Conservation (phyloP, 805 yeast genomes). For the Candida hispaniensis region DNA sequence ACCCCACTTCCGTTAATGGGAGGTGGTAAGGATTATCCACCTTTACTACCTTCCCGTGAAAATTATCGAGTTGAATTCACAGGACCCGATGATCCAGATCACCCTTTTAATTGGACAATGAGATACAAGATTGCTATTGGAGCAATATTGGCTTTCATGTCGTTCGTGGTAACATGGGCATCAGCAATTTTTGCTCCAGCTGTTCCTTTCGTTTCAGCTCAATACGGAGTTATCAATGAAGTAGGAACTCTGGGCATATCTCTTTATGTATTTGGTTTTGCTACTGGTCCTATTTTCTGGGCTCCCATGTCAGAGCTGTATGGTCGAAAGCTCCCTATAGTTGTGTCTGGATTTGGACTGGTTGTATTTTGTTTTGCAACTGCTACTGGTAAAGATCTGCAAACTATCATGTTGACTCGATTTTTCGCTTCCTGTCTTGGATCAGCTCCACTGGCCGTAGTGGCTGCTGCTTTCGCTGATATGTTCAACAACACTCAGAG, state of each 20-base stretch:
- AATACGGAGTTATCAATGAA: conserved; percentile 50
- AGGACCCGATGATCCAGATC: conserved; percentile 61
- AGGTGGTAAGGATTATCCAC: conserved; percentile 17
- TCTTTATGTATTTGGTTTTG: conserved; percentile 83
- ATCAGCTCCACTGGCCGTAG: conserved; percentile 76
- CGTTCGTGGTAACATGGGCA: conserved; percentile 55
- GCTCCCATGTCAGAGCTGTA: conserved; percentile 77
- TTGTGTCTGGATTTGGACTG: conserved; percentile 47
- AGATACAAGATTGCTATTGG: conserved; percentile 38
- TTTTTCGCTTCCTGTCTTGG: conserved; percentile 75
- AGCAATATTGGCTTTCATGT: conserved; percentile 37
- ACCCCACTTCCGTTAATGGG: conserved; percentile 18
- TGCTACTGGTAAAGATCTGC: conserved; percentile 70
- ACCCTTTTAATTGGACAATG: conserved; percentile 67
- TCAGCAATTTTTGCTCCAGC: conserved; percentile 75
- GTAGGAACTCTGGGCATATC: conserved; percentile 72
- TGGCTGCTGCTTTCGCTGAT: conserved; percentile 81
- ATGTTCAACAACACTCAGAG: conserved; percentile 54
- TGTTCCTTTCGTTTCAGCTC: conserved; percentile 36
- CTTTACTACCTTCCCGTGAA: conserved; percentile 13
- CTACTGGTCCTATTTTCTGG: conserved; percentile 84
- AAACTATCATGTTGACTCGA: conserved; percentile 65
- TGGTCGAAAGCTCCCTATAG: conserved; percentile 55
- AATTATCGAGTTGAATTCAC: conserved; percentile 57
- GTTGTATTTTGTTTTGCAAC: conserved; percentile 56